Evolutionary conservation across 139 green algal genomes (phyloP).

Genomic region (Chlorella sp.): DNA sequence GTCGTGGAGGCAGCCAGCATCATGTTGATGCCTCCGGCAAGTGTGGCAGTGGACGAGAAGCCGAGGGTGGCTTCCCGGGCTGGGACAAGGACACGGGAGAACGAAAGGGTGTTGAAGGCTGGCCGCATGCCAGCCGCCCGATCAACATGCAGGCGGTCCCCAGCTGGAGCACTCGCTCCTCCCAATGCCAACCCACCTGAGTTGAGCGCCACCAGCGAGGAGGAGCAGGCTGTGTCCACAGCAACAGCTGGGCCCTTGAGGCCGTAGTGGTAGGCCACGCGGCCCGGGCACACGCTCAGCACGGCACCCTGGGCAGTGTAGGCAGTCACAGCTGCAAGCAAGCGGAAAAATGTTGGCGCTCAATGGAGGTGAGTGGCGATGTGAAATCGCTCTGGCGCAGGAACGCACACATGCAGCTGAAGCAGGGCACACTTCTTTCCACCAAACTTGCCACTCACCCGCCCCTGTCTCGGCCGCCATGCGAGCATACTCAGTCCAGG

Average conservation of each 20-base stretch:
- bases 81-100: background rate
- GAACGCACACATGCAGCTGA: too few relatives aligned
- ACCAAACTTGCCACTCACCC: background rate
- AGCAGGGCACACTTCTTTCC: background rate
- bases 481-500: conserved; percentile 73
- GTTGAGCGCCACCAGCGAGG: conserved; percentile 78
- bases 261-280: conserved; percentile 82
- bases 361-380: too few relatives aligned
- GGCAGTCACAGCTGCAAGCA: conserved; percentile 43
- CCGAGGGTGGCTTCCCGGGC: conserved; percentile 51
- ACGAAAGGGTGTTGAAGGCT: too few relatives aligned
- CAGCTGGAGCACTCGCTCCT: too few relatives aligned
- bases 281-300: conserved; percentile 70
- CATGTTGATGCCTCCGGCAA: conserved; percentile 56
- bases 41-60: background rate
- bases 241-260: conserved; percentile 78
- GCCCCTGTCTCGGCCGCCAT: conserved; percentile 60
- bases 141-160: too few relatives aligned
- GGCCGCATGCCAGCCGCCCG: too few relatives aligned
- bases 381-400: too few relatives aligned
- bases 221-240: conserved; percentile 83
- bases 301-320: conserved; percentile 66
- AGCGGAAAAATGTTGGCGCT: too few relatives aligned
- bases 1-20: conserved; percentile 55
- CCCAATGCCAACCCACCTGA: conserved; percentile 15